A percentile compares a stretch with the other conserved stretches of the same genome.
Evolutionary conservation across 306 rosid species (phyloP).

Genomic region (Dryas drummondii): DNA sequence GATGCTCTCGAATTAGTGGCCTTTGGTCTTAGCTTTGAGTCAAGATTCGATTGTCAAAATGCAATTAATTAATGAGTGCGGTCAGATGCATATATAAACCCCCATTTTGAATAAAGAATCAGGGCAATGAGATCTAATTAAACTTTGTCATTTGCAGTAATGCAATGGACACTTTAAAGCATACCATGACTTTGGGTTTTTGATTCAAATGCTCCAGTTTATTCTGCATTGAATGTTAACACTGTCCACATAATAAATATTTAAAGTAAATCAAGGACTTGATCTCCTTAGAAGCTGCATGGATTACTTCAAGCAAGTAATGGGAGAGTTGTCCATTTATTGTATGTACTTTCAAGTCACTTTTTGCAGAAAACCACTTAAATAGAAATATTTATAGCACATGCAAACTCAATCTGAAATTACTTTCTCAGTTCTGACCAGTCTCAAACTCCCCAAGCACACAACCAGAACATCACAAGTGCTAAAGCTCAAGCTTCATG

Average conservation of each 20-base stretch:
- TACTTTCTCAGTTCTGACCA: slow-evolving; percentile 25
- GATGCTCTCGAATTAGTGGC: slow-evolving; percentile 51
- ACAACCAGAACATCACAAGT: slow-evolving; percentile 40
- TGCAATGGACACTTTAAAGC: slow-evolving; percentile 30
- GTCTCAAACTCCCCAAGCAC: slow-evolving; percentile 29
- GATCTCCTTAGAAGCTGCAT: not conserved
- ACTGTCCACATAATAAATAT: too few species aligned
- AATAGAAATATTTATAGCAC: slow-evolving; percentile 17
- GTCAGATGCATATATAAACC: slow-evolving; percentile 1
- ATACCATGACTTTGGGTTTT: too few species aligned
- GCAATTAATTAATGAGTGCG: slow-evolving; percentile 9
- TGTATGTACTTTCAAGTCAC: not conserved
- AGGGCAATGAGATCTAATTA: slow-evolving; percentile 23
- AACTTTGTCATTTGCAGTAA: slow-evolving; percentile 27
- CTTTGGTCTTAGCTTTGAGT: slow-evolving; percentile 27
- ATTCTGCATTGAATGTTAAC: too few species aligned
- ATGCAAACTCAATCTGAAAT: slow-evolving; percentile 23
- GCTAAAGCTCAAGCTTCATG: slow-evolving; percentile 35
- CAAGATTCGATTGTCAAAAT: slow-evolving; percentile 36
- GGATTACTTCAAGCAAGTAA: not conserved
- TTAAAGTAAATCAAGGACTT: too few species aligned
- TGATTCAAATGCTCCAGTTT: not conserved
- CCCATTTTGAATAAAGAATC: slow-evolving; percentile 5
- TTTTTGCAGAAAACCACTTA: slow-evolving; percentile 13
- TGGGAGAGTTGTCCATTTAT: not conserved